Base-by-base conservation (phyloP, 495 filamentous ascomycete genomes). In the Penicillium nucicola region DNA sequence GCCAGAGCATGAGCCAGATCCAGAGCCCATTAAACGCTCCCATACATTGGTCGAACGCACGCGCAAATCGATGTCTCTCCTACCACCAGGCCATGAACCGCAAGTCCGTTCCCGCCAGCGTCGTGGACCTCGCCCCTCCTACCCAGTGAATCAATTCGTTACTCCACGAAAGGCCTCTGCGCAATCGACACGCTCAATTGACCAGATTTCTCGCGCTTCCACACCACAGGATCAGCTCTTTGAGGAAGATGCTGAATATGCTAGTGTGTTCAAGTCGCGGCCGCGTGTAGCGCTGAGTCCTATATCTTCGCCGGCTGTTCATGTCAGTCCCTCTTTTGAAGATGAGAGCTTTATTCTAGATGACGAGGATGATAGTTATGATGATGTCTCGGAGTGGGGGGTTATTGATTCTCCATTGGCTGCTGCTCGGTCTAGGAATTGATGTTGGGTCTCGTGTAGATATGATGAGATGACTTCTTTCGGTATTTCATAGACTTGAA, bases 241-340 rank as follows among this genome's bases (percentile, higher is more conserved):
- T 42, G 71, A 78, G 28, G 80, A 82, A n/a, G 81, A 85, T 42
- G 84, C 84, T 13, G 87, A 88, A 56, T 91, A 93, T 61, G 85
- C 87, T 41, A 87, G 85, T 43, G 84, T 96, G 1, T 96, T 96
- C 68, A 90, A 84, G 69, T 90, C 88, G 33, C 68, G 91, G 52
- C 91, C 91, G 1, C 87, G 84, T 54, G 77, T 96, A 46, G 86
- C 84, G 45, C 76, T 76, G 6, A 95, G 90, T 69, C 88, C 89
- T n/a, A 65, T 83, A 3, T 72, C 78, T 2, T 84, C 81, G 23
- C 85, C 84, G 5, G 70, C 69, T 30, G 74, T 77, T 12, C 74
- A 77, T 66, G 42, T 74, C 5, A 61, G 59, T 40, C 64, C 64
- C 9, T 44, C 33, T 3, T 48, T 56, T 25, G 57, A 59, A 10